Evolutionary conservation across 2,329 filamentous ascomycete species (phyloP), one percentile per base, ranked within the genome.

Genomic region (Immersiporthe knoxdaviesiana): DNA sequence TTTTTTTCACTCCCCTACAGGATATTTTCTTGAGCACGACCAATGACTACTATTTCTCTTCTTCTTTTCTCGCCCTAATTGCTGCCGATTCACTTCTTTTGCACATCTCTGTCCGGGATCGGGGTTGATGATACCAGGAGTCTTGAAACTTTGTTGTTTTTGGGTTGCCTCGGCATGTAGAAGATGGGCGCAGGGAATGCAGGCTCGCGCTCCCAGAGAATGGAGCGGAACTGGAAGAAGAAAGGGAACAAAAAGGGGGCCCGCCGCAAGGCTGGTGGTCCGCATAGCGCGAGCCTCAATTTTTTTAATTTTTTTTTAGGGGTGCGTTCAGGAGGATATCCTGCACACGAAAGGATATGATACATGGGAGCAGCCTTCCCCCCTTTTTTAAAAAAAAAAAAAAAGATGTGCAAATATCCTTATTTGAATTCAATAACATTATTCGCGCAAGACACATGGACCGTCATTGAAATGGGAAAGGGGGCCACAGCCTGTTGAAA

Each of bases 121-220:
- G 16, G 41, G 44, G n/a, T 63, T 50, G 61, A 52, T 54, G 62
- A 63, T 63, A 63, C 62, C 62, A 63, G 62, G 62, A 63, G 62
- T 50, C 44, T 63, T 50, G 14, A 30, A 32, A 54, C 44, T 54
- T 52, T 44, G 30, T 21, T 32, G 21, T 12, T 21, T 32, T 32
- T 47, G 21, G 41, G 21, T n/a, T 63, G 44, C 16, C 30, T 30
- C 35, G 24, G 44, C 44, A 32, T 35, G 27, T 63, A 63, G 41
- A 63, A 50, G 44, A 52, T 32, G 62, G n/a, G 62, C 62, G 41
- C 62, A 35, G 18, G 30, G 44, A 50, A 52, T 6, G 21, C 11
- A 35, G 30, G 44, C 24, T 63, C 18, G 32, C 39, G 39, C 44
- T 21, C 35, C 35, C 27, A 16, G 50, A 63, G 18, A 63, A 63